Evolutionary conservation across 495 filamentous ascomycete species (phyloP), one percentile per base, ranked within the genome.

Genomic region (Massariosphaeria phaeospora): DNA sequence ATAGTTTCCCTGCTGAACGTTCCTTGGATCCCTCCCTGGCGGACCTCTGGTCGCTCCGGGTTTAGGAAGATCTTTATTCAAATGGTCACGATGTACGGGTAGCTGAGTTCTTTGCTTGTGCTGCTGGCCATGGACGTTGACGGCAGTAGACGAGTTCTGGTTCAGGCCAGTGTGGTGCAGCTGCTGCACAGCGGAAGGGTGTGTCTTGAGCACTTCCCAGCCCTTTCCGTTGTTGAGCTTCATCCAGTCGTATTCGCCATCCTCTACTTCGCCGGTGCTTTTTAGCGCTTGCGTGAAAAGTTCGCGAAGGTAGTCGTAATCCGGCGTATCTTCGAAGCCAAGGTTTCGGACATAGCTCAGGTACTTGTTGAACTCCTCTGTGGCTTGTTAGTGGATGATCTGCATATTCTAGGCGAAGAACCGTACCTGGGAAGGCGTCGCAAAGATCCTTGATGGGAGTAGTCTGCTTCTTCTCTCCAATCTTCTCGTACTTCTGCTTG

Each of bases 401-500:
- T 11, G 23, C 18, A 40, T 21, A 2, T n/a, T 17, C n/a, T 43
- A 20, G 1, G 3, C 11, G 23, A 48, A 33, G 10, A 20, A 47
- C 13, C 63, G 11, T 77, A 86, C 83, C 84, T 63, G 93, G 93
- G 74, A 91, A 97, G 42, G 88, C 85, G 52, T 96, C 91, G 65
- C 93, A 97, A 3, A 99, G 82, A 64, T 99, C 94, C 71, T 95
- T 94, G 78, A 99, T 91, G 0, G 81, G 79, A 21, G 93, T 97
- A 0, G 91, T 95, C 74, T 97, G 93, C 75, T 99, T 99, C 85
- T 97, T 97, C 74, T 99, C 94, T 26, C 93, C 93, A 71, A 99
- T 99, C 76, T 97, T 97, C 73, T 99, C 93, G 62, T 99, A 99
- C 74, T 99, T 99, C 68, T 99, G 93, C 80, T 99, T 99, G 76